These are phyloP conservation scores for Sequoia sempervirens DNA, from an alignment of 75 land plant species.

Conservation along the genomic window DNA sequence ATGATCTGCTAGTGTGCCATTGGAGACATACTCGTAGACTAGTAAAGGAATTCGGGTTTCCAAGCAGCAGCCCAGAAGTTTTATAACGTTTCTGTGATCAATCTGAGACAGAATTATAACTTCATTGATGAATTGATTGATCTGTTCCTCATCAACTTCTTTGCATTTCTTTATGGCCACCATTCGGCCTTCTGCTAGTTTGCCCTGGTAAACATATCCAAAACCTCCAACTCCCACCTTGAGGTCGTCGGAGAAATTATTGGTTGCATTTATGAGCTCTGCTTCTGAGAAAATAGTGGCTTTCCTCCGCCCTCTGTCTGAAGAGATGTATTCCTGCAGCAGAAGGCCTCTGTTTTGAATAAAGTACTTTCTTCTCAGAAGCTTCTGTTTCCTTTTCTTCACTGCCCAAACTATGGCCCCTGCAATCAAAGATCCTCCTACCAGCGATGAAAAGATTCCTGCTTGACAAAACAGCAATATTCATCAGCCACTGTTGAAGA, in stretches of 20 bases:
- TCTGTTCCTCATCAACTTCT: not conserved
- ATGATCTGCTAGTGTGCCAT: conserved; percentile 36
- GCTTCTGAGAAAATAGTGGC: conserved; percentile 1
- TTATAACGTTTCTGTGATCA: conserved; percentile 38
- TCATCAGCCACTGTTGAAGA: not conserved
- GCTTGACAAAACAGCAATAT: not conserved
- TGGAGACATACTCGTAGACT: conserved; percentile 47
- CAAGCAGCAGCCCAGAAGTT: conserved; percentile 43
- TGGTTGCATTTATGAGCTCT: conserved; percentile 6
- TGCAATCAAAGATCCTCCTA: not conserved
- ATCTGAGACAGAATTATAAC: conserved; percentile 26
- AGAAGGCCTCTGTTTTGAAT: not conserved
- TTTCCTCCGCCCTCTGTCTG: conserved; percentile 2
- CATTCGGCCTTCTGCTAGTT: conserved; percentile 2
- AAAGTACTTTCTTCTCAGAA: conserved; percentile 3
- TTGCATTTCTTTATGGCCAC: conserved; percentile 8
- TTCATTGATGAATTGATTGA: conserved; percentile 22
- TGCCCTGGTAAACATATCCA: conserved; percentile 5
- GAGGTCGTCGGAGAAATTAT: not conserved
- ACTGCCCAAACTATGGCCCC: not conserved
- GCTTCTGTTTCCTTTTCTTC: not conserved
- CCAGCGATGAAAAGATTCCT: not conserved
- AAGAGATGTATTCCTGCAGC: conserved; percentile 3
- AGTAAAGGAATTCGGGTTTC: conserved; percentile 35
- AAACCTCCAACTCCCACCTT: conserved; percentile 5